Conservation (phyloP, 192 early-diverging fungal species). For the Hyaloraphidium curvatum region DNA sequence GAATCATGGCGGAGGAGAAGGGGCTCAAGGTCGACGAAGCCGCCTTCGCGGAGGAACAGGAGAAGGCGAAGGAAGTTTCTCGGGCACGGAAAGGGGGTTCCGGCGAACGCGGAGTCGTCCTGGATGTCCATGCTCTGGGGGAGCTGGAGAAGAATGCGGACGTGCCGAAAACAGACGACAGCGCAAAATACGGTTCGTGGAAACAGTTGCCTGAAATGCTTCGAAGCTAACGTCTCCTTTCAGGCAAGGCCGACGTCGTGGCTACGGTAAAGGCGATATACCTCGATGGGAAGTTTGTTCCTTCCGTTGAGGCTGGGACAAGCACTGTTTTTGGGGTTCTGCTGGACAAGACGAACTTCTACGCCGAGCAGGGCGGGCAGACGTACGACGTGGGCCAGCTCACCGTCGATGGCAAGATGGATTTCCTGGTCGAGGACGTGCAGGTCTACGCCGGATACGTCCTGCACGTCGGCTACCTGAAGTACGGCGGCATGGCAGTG, state of each 20-base stretch:
- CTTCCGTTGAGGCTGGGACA: too few relatives aligned
- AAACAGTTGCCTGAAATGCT: background rate
- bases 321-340: slow-evolving; percentile 55
- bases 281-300: slow-evolving; percentile 26
- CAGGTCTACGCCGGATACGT: slow-evolving; percentile 91
- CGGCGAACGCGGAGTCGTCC: slow-evolving; percentile 37
- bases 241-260: slow-evolving; percentile 40
- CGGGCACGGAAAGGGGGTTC: slow-evolving; percentile 27
- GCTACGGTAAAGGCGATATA: slow-evolving; percentile 68
- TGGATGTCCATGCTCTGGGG: slow-evolving; percentile 85
- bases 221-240: slow-evolving; percentile 2
- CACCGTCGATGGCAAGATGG: slow-evolving; percentile 60
- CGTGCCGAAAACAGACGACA: slow-evolving; percentile 69
- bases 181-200: slow-evolving; percentile 55
- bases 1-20: slow-evolving; percentile 95
- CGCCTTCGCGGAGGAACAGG: slow-evolving; percentile 58
- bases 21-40: slow-evolving; percentile 65
- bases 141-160: slow-evolving; percentile 49
- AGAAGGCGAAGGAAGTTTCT: slow-evolving; percentile 55
- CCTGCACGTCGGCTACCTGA: slow-evolving; percentile 84
- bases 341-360: slow-evolving; percentile 91
- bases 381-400: slow-evolving; percentile 78
- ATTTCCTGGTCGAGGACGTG: slow-evolving; percentile 81
- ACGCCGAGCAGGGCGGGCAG: slow-evolving; percentile 94
- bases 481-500: slow-evolving; percentile 58